Percentiles rank a stretch among this genome's conserved stretches.
phyloP scores from a whole-genome alignment of 176 grass and related monocot genomes.

The Tillandsia fasciculata region DNA sequence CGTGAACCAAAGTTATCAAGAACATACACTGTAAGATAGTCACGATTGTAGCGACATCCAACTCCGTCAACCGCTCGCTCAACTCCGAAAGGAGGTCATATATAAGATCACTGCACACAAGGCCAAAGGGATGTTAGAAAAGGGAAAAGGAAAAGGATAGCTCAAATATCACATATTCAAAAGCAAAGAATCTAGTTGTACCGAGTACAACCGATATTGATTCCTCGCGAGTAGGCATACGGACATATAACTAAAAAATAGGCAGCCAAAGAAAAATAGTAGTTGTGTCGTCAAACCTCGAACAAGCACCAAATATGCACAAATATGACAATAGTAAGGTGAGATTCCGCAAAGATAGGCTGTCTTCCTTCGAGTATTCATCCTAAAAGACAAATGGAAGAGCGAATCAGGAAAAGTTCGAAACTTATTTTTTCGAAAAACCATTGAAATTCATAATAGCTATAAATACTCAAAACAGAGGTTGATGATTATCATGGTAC shows the following conservation, averaged over 20 bases:
- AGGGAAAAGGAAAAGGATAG: constrained; percentile 4
- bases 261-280: constrained; percentile 12
- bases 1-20: constrained; percentile 18
- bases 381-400: constrained; percentile 39
- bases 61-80: constrained; percentile 64
- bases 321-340: constrained; percentile 67
- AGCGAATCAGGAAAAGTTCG: constrained; percentile 8
- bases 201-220: no score
- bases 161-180: no score
- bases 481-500: neutral
- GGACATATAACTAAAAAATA: neutral
- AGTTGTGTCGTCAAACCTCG: constrained; percentile 39
- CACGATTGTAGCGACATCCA: constrained; percentile 67
- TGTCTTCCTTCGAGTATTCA: constrained; percentile 75
- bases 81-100: constrained; percentile 71
- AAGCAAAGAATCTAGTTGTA: no score
- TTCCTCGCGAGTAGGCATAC: no score
- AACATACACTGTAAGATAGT: constrained; percentile 69
- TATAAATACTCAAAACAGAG: neutral
- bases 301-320: constrained; percentile 70
- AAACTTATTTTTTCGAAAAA: neutral
- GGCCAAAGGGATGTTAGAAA: constrained; percentile 1
- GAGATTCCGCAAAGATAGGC: constrained; percentile 67
- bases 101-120: constrained; percentile 54
- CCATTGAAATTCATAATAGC: neutral